Evolutionary conservation across 2,329 filamentous ascomycete genomes (phyloP), one percentile per base, ranked within the genome.

Genomic region (Furcasterigmium sp.): DNA sequence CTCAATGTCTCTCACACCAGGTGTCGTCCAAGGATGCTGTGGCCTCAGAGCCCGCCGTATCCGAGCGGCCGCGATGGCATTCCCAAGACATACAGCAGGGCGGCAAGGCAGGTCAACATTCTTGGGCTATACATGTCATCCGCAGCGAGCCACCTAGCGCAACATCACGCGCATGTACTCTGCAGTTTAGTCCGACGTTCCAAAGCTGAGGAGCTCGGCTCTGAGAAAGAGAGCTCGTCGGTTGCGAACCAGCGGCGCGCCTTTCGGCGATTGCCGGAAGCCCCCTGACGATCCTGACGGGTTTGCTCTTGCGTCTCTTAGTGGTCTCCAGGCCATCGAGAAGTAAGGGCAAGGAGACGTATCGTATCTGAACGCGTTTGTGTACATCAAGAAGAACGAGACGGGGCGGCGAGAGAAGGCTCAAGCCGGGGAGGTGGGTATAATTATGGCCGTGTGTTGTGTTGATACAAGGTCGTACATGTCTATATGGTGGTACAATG

Each of bases 151-250:
- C n/a, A n/a, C n/a, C n/a, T n/a, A 26, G 7, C 23, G 11, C 7
- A 26, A 26, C 23, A 26, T 26, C 23, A 46, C 40, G 20, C n/a
- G 55, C 44, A 75, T 82, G 76, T 82, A 70, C 75, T 79, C 76
- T 64, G 71, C 71, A 72, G 69, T 75, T 77, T 81, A 82, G 78
- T 80, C 77, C 76, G 68, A 65, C 65, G 64, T 69, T 72, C 75
- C 73, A 80, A 74, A 59, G 61, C 70, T 78, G 66, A 71, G 65
- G 69, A 70, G 71, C 68, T 67, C 72, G 72, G 75, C 64, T 82
- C 78, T 82, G 78, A 80, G 67, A 78, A 72, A 77, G 73, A 72
- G 75, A 78, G 71, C 70, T 51, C 47, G 48, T 45, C 42, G 47
- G 45, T 53, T 48, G 44, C 44, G 19, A n/a, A 17, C 11, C 25